phyloP scores from a whole-genome alignment of 1,284 basidiomycete species.

The Sanguinoderma infundibulare region DNA sequence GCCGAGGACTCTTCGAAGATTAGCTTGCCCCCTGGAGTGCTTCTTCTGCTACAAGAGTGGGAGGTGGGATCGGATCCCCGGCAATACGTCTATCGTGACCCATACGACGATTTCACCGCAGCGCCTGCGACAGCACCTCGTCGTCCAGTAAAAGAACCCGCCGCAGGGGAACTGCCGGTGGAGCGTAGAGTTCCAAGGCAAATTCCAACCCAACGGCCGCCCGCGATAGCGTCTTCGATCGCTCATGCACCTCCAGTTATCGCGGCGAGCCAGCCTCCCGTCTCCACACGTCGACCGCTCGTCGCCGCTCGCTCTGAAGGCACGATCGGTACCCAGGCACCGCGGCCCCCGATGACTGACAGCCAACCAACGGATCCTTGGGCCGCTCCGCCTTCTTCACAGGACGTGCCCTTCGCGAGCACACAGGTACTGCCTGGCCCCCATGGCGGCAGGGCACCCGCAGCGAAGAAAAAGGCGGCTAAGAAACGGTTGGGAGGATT shows the following conservation, averaged over 20 bases:
- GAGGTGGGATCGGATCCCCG: slow-evolving; percentile 54
- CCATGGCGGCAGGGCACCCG: slow-evolving; percentile 62
- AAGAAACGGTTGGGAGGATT: slow-evolving; percentile 82
- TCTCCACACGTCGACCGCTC: slow-evolving; percentile 12
- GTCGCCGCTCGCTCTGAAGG: slow-evolving; percentile 17
- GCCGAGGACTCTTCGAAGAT: neutral
- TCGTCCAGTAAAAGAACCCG: slow-evolving; percentile 6
- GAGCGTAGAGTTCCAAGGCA: slow-evolving; percentile 1
- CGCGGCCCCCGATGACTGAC: slow-evolving; percentile 2
- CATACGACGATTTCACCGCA: slow-evolving; percentile 44
- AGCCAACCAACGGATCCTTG: slow-evolving; percentile 26
- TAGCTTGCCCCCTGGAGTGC: slow-evolving; percentile 53
- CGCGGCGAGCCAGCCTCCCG: slow-evolving; percentile 20
- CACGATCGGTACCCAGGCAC: neutral
- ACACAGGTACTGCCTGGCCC: slow-evolving; percentile 77
- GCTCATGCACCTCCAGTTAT: slow-evolving; percentile 28
- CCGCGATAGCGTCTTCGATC: slow-evolving; percentile 14
- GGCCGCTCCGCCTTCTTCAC: slow-evolving; percentile 36
- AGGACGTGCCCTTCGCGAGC: slow-evolving; percentile 50
- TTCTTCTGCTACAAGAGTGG: slow-evolving; percentile 72
- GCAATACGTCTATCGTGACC: slow-evolving; percentile 56
- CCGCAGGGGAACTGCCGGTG: slow-evolving; percentile 1
- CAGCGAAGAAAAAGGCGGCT: slow-evolving; percentile 56
- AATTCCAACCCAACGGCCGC: slow-evolving; percentile 28
- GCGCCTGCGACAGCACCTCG: neutral